Evolutionary conservation across 192 early-diverging fungal genomes (phyloP).

Genomic region (Chytriomyces confervae): DNA sequence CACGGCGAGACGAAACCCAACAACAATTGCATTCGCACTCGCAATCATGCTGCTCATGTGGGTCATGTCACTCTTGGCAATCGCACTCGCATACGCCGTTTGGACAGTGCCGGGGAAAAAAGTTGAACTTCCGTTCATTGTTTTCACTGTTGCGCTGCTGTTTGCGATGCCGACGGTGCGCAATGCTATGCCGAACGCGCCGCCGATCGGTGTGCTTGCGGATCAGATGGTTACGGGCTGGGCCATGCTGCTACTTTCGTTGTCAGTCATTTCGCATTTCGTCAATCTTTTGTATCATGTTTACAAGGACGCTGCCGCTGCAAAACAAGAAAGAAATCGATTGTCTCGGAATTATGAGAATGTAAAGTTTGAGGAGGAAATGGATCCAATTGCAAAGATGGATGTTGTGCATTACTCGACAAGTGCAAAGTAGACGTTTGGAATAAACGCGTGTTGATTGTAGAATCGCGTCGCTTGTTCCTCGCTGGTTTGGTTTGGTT

Average conservation of each 20-base stretch:
- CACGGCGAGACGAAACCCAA: not conserved
- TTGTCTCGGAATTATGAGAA: no score
- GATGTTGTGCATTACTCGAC: no score
- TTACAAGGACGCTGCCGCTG: not conserved
- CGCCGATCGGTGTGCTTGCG: slow-evolving; percentile 7
- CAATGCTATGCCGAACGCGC: slow-evolving; percentile 27
- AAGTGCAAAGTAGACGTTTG: no score
- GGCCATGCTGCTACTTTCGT: slow-evolving; percentile 15
- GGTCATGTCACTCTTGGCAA: slow-evolving; percentile 9
- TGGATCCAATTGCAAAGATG: no score
- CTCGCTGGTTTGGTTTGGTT: no score
- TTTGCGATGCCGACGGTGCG: slow-evolving; percentile 25
- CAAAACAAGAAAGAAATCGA: no score
- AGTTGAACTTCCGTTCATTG: slow-evolving; percentile 7
- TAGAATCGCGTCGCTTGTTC: no score
- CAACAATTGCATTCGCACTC: slow-evolving; percentile 8
- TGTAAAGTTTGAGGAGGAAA: no score
- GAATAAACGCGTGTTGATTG: no score
- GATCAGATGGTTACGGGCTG: slow-evolving; percentile 28
- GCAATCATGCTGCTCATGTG: slow-evolving; percentile 19
- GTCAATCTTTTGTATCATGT: slow-evolving; percentile 18
- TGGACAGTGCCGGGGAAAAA: not conserved
- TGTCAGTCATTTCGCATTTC: slow-evolving; percentile 12
- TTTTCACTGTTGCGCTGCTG: slow-evolving; percentile 4
- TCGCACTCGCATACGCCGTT: slow-evolving; percentile 6